These are phyloP conservation scores for Aspergillus brunneoviolaceus DNA, from an alignment of 2,329 filamentous ascomycete species.

Conservation along the genomic window DNA sequence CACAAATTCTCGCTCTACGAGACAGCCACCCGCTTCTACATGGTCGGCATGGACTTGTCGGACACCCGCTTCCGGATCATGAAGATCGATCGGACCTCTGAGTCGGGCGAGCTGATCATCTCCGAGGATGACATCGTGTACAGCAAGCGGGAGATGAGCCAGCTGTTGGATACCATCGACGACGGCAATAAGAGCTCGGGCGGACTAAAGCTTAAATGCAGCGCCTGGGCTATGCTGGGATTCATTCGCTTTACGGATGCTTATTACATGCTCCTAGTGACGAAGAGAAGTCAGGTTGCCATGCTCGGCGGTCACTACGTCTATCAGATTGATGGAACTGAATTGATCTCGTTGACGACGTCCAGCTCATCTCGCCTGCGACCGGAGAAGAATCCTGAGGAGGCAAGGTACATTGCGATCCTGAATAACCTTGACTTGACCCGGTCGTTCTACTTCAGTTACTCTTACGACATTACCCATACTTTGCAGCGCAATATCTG, in stretches of 20 bases:
- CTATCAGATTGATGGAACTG: slow-evolving; percentile 92
- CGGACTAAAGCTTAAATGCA: slow-evolving; percentile 84
- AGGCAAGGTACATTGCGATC: slow-evolving; percentile 83
- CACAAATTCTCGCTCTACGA: slow-evolving; percentile 98
- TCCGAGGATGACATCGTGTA: slow-evolving; percentile 96
- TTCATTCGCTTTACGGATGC: slow-evolving; percentile 95
- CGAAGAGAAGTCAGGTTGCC: slow-evolving; percentile 91
- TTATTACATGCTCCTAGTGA: slow-evolving; percentile 96
- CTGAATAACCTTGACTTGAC: slow-evolving; percentile 88
- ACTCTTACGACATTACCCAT: slow-evolving; percentile 92
- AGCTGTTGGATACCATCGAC: slow-evolving; percentile 90
- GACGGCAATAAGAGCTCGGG: slow-evolving; percentile 90
- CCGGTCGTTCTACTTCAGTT: slow-evolving; percentile 95
- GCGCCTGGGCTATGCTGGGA: slow-evolving; percentile 87
- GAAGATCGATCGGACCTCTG: slow-evolving; percentile 89
- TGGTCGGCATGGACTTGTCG: slow-evolving; percentile 87
- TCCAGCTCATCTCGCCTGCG: slow-evolving; percentile 65
- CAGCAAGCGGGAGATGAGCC: slow-evolving; percentile 85
- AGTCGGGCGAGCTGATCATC: slow-evolving; percentile 74
- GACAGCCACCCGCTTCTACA: slow-evolving; percentile 88
- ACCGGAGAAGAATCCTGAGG: slow-evolving; percentile 82
- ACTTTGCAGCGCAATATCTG: slow-evolving; percentile 91
- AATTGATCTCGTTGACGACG: slow-evolving; percentile 82
- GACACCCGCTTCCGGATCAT: slow-evolving; percentile 87
- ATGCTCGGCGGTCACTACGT: slow-evolving; percentile 96